Evolutionary conservation across 768 basidiomycete genomes (phyloP), one percentile per base, ranked within the genome.

Genomic region (Suillus hirtellus): DNA sequence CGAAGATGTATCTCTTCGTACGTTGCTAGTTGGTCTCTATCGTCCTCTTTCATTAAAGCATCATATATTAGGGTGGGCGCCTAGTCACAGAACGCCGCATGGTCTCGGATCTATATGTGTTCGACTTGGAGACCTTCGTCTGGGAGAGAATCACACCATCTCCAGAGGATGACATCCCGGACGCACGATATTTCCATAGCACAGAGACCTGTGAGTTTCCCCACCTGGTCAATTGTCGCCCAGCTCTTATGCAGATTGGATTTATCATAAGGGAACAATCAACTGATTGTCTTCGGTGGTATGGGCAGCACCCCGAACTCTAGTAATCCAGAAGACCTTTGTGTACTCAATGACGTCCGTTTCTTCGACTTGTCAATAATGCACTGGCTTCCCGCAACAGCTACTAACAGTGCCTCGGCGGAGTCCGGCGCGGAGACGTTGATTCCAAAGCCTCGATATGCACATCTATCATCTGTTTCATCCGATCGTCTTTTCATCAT

Each of bases 141-240:
- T 99, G 97, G 97, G 84, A 89, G 68, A 87, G 81, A 71, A 72
- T 95, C 10, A 75, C 78, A 1, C 80, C 85, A 19, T 80, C 79
- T 60, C 78, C 82, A 1, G 89, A 89, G 62, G 90, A 92, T 68
- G 83, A 88, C 56, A 78, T 88, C 11, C 95, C 96, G 0, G 82
- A 85, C 54, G 85, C 95, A 31, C 87, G 97, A 47, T 99, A 99
- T 74, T 99, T 99, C 72, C 97, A 99, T 77, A 93, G 90, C 65
- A 86, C 93, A 14, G 95, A 97, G 76, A 77, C 88, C 62, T 96
- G 92, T 89, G 73, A 69, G 85, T 77, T 62, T 65, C 60, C 14
- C 42, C 14, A 42, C 34, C 11, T 9, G 11, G 19, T 35, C 24
- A 27, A 21, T 49, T 38, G 38, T 61, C 12, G 42, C 60, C 35